Percentiles rank a stretch among this genome's conserved stretches.
These are phyloP conservation scores for Saccharum hybrid DNA, from an alignment of 202 grass and related monocot genomes.

Conservation along the genomic window DNA sequence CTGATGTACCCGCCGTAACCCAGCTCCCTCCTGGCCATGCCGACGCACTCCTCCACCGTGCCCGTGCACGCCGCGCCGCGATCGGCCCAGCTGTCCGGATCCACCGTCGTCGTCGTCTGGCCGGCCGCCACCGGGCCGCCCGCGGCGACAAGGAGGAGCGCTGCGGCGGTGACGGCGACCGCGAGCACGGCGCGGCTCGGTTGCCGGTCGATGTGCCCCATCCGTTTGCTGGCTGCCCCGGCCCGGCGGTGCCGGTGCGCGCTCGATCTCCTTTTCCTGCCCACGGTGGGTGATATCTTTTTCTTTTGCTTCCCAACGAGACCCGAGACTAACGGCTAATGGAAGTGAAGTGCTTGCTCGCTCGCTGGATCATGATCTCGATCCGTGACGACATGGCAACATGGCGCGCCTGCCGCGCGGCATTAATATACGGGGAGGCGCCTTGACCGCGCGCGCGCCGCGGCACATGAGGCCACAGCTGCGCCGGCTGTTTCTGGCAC, in stretches of 20 bases:
- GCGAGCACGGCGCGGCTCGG: not conserved
- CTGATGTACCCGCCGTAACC: conserved; percentile 43
- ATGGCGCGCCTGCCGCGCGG: conserved; percentile 37
- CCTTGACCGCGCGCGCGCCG: conserved; percentile 34
- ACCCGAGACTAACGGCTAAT: not conserved
- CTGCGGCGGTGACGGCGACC: not conserved
- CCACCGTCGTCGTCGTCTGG: conserved; percentile 1
- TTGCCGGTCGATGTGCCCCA: not conserved
- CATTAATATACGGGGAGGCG: conserved; percentile 34
- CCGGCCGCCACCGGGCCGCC: not conserved
- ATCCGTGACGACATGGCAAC: conserved; percentile 28
- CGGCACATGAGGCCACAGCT: conserved; percentile 24
- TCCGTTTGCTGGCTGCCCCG: not conserved
- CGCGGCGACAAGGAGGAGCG: not conserved
- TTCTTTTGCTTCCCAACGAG: not conserved
- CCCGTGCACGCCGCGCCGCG: not conserved
- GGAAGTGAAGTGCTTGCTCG: not conserved
- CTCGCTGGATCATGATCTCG: conserved; percentile 8
- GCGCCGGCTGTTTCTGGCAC: not conserved
- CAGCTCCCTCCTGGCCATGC: conserved; percentile 43
- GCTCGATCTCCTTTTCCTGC: not conserved
- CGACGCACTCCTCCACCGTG: conserved; percentile 40
- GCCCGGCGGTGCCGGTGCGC: not conserved
- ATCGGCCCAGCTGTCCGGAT: not conserved
- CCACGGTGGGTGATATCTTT: not conserved